Conservation (phyloP, 768 basidiomycete species). For the Trametes cinnabarina region DNA sequence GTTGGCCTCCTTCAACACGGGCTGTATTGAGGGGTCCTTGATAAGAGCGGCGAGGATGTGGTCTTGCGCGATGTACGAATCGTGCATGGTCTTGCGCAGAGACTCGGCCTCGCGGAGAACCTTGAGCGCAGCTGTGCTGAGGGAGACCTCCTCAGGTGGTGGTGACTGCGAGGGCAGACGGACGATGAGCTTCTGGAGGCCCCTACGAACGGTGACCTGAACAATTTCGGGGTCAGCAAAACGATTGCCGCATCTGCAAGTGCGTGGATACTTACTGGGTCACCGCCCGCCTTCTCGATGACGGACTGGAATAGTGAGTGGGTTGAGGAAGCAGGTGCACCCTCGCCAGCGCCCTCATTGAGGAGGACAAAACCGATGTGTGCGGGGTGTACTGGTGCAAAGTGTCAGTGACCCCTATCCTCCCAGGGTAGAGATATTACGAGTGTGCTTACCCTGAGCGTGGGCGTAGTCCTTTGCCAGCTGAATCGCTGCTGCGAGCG, state of each 20-base stretch:
- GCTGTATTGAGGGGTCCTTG: slow-evolving; percentile 64
- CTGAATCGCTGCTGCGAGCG: slow-evolving; percentile 69
- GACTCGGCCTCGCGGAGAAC: slow-evolving; percentile 74
- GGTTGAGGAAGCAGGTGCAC: slow-evolving; percentile 37
- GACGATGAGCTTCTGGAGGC: slow-evolving; percentile 73
- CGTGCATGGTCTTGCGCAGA: slow-evolving; percentile 81
- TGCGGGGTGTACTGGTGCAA: slow-evolving; percentile 65
- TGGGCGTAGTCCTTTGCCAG: slow-evolving; percentile 83
- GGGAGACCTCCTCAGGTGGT: slow-evolving; percentile 74
- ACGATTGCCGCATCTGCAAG: neutral
- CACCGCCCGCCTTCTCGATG: slow-evolving; percentile 81
- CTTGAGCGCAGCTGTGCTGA: slow-evolving; percentile 55
- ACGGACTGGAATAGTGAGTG: slow-evolving; percentile 74
- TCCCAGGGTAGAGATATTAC: no score
- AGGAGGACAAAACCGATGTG: slow-evolving; percentile 83
- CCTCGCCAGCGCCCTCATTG: slow-evolving; percentile 53
- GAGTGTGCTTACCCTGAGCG: slow-evolving; percentile 58
- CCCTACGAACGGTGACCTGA: slow-evolving; percentile 62
- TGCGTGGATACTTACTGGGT: slow-evolving; percentile 53
- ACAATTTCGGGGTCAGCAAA: neutral
- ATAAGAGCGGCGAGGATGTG: slow-evolving; percentile 85
- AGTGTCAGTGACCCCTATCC: slow-evolving; percentile 1
- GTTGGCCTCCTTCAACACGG: slow-evolving; percentile 71
- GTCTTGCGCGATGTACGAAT: slow-evolving; percentile 91
- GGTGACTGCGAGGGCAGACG: slow-evolving; percentile 82